Evolutionary conservation across 106 monocot species (phyloP), one percentile per base, ranked within the genome.

Genomic region (Allium cepa): DNA sequence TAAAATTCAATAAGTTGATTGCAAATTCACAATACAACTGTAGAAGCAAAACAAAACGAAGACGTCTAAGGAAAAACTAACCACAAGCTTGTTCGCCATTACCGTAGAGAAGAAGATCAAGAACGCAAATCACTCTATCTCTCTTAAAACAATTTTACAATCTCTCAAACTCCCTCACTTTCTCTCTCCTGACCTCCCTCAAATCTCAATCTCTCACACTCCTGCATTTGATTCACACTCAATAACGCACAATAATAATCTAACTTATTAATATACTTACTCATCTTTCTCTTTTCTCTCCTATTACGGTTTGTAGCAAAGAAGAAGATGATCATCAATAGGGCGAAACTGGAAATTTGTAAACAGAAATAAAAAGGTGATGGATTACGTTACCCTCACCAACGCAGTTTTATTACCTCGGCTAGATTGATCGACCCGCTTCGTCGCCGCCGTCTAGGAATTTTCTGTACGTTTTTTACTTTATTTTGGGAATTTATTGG

Each of bases 71-170:
- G 36, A 17, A 11, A 68, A 10, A 79, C 79, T 69, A 22, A 79
- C 79, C 69, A 79, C 79, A 46, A 79, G 79, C 64, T 79, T 79
- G 59, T 56, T 74, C 50, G 79, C 79, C 79, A 79, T 79, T 58
- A 58, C 51, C 57, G 22, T 46, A 10, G 68, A 68, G 67, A 75
- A 60, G 18, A 47, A 66, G 56, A 63, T 55, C 10, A 57, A 48
- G 10, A 26, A 48, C 18, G 28, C 11, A 3, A 61, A 50, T 49
- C 71, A 26, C 13, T 22, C 51, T 62, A 46, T 71, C 62, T 62
- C 16, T 72, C 49, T 14, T 12, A 17, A 10, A 8, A 7, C 45
- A 66, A 7, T 75, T 22, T 53, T 61, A 60, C 11, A 28, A 67
- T 67, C 59, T 60, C 75, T 60, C 67, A 13, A 50, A 45, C 49